These are phyloP conservation scores for Apiotrichum sp. DNA, from an alignment of 1,284 basidiomycete genomes.

Conservation along the genomic window DNA sequence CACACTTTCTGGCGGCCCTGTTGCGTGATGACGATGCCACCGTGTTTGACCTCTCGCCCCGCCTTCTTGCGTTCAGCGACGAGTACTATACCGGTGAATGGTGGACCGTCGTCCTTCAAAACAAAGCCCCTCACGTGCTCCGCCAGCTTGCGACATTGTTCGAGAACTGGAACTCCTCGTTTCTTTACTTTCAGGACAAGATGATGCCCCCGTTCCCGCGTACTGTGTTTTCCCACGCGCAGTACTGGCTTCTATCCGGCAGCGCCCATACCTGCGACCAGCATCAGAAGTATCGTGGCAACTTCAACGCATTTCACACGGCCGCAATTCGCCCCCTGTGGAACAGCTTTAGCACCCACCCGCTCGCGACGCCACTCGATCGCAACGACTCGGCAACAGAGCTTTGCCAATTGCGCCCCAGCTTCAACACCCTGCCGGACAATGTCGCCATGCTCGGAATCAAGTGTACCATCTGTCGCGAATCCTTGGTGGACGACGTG, in stretches of 20 bases:
- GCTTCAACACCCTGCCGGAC: neutral
- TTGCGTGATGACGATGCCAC: neutral
- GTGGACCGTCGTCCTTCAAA: neutral
- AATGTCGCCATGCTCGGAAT: neutral
- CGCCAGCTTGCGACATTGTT: neutral
- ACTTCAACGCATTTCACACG: neutral
- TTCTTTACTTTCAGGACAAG: neutral
- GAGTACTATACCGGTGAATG: neutral
- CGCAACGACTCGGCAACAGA: neutral
- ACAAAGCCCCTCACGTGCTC: neutral
- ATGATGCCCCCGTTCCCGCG: neutral
- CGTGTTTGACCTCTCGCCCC: neutral
- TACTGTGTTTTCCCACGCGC: neutral
- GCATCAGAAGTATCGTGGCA: neutral
- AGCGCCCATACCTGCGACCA: neutral
- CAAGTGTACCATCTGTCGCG: neutral
- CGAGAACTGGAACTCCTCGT: conserved; percentile 1
- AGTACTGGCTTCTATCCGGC: neutral
- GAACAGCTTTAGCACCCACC: neutral
- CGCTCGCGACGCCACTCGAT: neutral
- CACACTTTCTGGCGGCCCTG: neutral
- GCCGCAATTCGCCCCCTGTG: neutral
- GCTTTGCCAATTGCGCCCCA: neutral
- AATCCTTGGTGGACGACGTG: neutral
- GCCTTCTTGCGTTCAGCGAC: neutral